A percentile compares a stretch with the other conserved stretches of the same genome.
Conservation (phyloP, 202 grass and related monocot genomes). For the Dendrocalamus latiflorus region DNA sequence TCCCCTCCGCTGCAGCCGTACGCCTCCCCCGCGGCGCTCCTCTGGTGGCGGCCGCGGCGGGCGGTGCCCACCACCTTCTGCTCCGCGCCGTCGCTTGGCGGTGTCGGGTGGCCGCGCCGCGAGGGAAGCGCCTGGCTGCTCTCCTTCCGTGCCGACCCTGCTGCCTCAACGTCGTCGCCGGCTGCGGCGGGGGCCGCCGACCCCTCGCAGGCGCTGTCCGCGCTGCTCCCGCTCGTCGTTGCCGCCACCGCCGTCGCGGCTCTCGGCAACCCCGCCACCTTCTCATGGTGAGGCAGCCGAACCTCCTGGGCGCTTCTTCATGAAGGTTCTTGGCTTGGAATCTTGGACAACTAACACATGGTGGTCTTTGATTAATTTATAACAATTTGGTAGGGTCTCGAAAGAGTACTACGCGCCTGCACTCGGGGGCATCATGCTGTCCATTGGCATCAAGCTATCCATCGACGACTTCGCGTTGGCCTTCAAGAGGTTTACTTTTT, state of each 20-base stretch:
- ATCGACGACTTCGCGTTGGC: slow-evolving; percentile 81
- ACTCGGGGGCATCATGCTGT: slow-evolving; percentile 89
- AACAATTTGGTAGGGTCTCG: slow-evolving; percentile 59
- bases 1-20: not conserved
- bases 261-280: slow-evolving; percentile 63
- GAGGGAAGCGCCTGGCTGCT: slow-evolving; percentile 67
- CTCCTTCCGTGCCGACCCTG: slow-evolving; percentile 40
- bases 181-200: slow-evolving; percentile 26
- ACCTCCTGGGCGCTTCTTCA: slow-evolving; percentile 5
- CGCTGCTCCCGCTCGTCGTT: slow-evolving; percentile 70
- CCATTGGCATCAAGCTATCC: slow-evolving; percentile 85
- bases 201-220: slow-evolving; percentile 55
- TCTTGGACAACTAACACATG: not conserved
- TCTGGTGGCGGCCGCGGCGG: slow-evolving; percentile 8
- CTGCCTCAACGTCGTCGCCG: slow-evolving; percentile 17
- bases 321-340: slow-evolving; percentile 21
- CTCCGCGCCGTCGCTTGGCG: slow-evolving; percentile 58
- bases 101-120: slow-evolving; percentile 62
- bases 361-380: slow-evolving; percentile 4
- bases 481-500: slow-evolving; percentile 55
- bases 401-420: slow-evolving; percentile 86
- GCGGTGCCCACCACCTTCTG: slow-evolving; percentile 39
- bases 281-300: slow-evolving; percentile 53
- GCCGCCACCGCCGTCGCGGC: slow-evolving; percentile 63
- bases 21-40: not conserved